Percentiles rank a stretch among this genome's conserved stretches.
phyloP scores from a whole-genome alignment of 163 green algal species.

The Prototheca wickerhamii region DNA sequence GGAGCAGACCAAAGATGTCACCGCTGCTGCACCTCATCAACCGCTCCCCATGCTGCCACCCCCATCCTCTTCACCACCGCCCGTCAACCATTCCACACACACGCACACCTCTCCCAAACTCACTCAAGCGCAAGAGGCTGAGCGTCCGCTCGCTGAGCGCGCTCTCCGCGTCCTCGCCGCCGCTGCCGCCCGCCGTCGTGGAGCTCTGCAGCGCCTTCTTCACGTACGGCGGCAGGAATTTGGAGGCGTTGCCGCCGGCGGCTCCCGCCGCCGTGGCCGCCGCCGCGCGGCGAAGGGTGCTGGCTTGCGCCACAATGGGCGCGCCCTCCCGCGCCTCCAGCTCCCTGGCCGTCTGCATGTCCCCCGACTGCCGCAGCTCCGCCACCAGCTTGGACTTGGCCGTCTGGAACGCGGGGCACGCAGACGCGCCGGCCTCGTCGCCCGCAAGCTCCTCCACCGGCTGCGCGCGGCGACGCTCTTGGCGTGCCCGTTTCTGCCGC shows the following conservation, averaged over 20 bases:
- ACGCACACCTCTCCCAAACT: too few species aligned
- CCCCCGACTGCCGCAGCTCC: conserved; percentile 40
- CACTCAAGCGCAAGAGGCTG: conserved; percentile 17
- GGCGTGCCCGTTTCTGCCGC: conserved; percentile 10
- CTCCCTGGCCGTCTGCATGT: conserved; percentile 24
- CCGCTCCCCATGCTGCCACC: too few species aligned
- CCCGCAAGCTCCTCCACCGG: conserved; percentile 14
- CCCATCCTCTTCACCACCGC: too few species aligned
- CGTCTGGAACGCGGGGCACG: conserved; percentile 35
- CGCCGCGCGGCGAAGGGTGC: neutral
- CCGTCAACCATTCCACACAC: too few species aligned
- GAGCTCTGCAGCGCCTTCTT: conserved; percentile 12
- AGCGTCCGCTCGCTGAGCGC: conserved; percentile 15
- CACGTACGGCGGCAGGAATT: conserved; percentile 29
- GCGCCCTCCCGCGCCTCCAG: neutral
- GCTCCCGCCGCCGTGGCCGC: neutral
- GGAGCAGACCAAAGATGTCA: too few species aligned
- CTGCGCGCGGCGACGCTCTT: conserved; percentile 69
- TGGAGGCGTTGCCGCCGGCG: neutral
- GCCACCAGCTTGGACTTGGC: conserved; percentile 34
- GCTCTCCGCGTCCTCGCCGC: conserved; percentile 12
- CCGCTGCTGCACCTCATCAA: too few species aligned
- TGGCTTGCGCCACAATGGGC: neutral
- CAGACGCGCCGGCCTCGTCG: conserved; percentile 3
- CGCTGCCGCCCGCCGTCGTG: conserved; percentile 35